Evolutionary conservation across 257 asterid genomes (phyloP), one percentile per base, ranked within the genome.

Genomic region (Jaltomata sinuosa): DNA sequence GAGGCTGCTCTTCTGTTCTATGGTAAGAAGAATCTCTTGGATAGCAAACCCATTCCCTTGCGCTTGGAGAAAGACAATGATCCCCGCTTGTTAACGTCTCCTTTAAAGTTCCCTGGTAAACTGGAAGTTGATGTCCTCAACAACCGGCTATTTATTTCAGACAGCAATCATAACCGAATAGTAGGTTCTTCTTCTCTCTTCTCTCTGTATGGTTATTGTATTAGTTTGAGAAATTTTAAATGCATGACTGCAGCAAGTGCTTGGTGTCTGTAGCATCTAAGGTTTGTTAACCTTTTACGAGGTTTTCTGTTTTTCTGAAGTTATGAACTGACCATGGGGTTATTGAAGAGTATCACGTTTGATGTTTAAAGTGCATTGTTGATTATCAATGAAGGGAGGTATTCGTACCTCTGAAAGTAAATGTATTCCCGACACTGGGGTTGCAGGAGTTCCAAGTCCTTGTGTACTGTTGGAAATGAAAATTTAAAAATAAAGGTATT

Each of bases 151-250:
- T 96, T 96, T 96, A 93, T 96, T 87, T 96, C 99, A 85, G 99
- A 96, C 90, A 96, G 99, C 96, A 96, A 93, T 87, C 98, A 96
- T 90, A 96, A 93, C 89, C 94, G 99, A 86, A 90, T 96, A 52
- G 99, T 96, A 87, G 87, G 97, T 84, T 82, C 88, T 76, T 82
- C 85, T 87, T 80, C 82, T 89, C 80, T 57, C 68, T 83, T 45
- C 49, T 42, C 49, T 42, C 69, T 77, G 45, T 49, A 77, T 9
- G 42, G 57, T 49, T 77, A 11, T 49, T 77, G 40, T 27, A 49
- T 77, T 49, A 16, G 22, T 29, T 21, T 81, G 54, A 8, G 53
- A 55, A 21, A 36, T 27, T 59, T 59, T 61, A 59, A 47, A 77
- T n/a, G 65, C 32, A 38, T 74, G 40, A 72, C 19, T 45, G 50